Conservation (phyloP, 306 rosid genomes). For the Glycine tomentella region DNA sequence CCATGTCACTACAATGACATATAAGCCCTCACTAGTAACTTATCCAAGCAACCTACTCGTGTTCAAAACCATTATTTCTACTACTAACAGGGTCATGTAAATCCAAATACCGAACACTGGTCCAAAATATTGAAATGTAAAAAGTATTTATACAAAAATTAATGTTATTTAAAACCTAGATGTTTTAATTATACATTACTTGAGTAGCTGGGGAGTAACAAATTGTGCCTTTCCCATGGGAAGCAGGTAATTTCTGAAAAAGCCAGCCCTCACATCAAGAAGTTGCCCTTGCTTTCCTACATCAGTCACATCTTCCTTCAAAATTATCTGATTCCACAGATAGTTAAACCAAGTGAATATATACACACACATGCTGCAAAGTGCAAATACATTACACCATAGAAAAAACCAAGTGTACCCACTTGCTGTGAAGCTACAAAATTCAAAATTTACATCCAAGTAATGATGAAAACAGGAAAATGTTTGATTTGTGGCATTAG, state of each 20-base stretch:
- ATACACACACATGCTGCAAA: neutral
- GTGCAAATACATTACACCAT: neutral
- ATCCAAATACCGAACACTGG: constrained; percentile 30
- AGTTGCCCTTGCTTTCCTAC: constrained; percentile 85
- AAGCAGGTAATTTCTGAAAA: constrained; percentile 75
- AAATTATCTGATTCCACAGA: constrained; percentile 69
- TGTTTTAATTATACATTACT: constrained; percentile 63
- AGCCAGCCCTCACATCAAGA: constrained; percentile 81
- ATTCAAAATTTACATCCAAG: constrained; percentile 18
- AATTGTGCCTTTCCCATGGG: constrained; percentile 85
- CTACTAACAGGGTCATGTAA: constrained; percentile 6
- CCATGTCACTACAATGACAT: constrained; percentile 2
- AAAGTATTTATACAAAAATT: neutral
- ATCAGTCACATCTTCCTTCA: constrained; percentile 77
- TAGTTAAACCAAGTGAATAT: neutral
- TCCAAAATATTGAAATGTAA: neutral
- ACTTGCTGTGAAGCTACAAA: neutral
- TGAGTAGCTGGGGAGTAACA: constrained; percentile 78
- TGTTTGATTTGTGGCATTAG: constrained; percentile 14
- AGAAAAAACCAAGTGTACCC: constrained; percentile 26
- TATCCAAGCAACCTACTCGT: constrained; percentile 5
- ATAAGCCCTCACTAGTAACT: neutral
- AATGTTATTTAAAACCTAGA: neutral
- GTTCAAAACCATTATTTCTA: constrained; percentile 6
- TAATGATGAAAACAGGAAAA: neutral